A percentile compares a stretch with the other conserved stretches of the same genome.
Evolutionary conservation across 495 filamentous ascomycete genomes (phyloP).

Genomic region (Hyphodiscus hymeniophilus): DNA sequence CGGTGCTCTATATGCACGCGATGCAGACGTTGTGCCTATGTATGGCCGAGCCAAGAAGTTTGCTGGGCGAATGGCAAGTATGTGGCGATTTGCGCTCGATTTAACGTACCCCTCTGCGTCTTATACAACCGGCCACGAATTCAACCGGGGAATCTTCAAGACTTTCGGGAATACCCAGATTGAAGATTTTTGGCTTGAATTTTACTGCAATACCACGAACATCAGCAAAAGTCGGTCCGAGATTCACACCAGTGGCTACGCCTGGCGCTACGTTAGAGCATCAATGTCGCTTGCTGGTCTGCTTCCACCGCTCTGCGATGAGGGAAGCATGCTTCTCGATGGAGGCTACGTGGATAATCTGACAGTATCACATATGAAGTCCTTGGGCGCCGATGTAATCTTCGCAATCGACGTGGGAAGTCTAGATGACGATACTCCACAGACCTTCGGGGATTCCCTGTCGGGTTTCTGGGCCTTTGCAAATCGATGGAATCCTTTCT

Average conservation of each 20-base stretch:
- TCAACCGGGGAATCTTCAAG: slow-evolving; percentile 99
- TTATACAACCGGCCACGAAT: slow-evolving; percentile 97
- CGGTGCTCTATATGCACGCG: slow-evolving; percentile 88
- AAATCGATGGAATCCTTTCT: slow-evolving; percentile 97
- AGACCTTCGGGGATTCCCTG: slow-evolving; percentile 83
- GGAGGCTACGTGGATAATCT: slow-evolving; percentile 97
- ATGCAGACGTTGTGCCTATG: slow-evolving; percentile 95
- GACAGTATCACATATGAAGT: slow-evolving; percentile 95
- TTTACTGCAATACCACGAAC: slow-evolving; percentile 98
- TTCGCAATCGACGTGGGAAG: slow-evolving; percentile 94
- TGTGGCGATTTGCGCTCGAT: slow-evolving; percentile 95
- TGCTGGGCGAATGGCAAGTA: slow-evolving; percentile 89
- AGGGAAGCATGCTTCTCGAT: slow-evolving; percentile 91
- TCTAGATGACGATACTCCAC: slow-evolving; percentile 82
- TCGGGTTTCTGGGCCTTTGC: slow-evolving; percentile 92
- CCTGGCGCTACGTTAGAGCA: slow-evolving; percentile 92
- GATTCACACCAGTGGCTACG: slow-evolving; percentile 90
- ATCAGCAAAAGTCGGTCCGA: slow-evolving; percentile 85
- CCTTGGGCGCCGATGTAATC: slow-evolving; percentile 83
- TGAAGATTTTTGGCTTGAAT: slow-evolving; percentile 98
- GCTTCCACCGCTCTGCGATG: slow-evolving; percentile 89
- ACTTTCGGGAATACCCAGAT: slow-evolving; percentile 94
- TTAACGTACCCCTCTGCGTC: slow-evolving; percentile 90
- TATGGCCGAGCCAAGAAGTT: slow-evolving; percentile 96
- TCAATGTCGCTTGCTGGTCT: slow-evolving; percentile 94